Percentiles rank a stretch among this genome's conserved stretches.
These are phyloP conservation scores for Amanita rimosa DNA, from an alignment of 768 basidiomycete species.

Conservation along the genomic window DNA sequence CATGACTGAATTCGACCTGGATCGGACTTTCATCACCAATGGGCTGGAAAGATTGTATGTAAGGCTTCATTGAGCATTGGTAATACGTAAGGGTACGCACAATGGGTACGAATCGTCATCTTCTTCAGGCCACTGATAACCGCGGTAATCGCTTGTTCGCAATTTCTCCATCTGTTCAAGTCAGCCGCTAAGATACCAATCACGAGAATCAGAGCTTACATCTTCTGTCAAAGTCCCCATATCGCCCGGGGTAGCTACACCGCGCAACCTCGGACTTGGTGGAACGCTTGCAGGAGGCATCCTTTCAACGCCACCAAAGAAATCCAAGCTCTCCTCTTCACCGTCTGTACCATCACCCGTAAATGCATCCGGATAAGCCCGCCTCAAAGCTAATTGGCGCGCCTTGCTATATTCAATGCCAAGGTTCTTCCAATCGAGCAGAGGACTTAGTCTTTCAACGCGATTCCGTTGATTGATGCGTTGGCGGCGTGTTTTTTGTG, in stretches of 20 bases:
- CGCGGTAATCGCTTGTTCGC: constrained; percentile 78
- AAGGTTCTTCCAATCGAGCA: constrained; percentile 97
- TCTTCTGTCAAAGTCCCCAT: constrained; percentile 84
- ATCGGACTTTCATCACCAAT: constrained; percentile 82
- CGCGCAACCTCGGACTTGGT: constrained; percentile 78
- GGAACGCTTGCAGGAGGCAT: constrained; percentile 70
- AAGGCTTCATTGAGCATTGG: neutral
- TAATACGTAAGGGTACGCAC: constrained; percentile 32
- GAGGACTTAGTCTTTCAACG: constrained; percentile 85
- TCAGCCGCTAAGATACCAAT: neutral
- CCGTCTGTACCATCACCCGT: constrained; percentile 28
- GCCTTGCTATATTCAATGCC: constrained; percentile 97
- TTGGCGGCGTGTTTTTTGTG: constrained; percentile 81
- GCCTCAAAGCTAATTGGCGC: constrained; percentile 78
- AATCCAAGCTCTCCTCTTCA: constrained; percentile 29
- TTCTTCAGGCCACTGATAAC: constrained; percentile 51
- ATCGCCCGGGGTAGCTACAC: constrained; percentile 88
- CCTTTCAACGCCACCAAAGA: constrained; percentile 55
- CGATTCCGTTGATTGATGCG: constrained; percentile 98
- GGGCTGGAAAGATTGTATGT: constrained; percentile 38
- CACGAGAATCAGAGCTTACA: constrained; percentile 25
- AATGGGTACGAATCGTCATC: constrained; percentile 91
- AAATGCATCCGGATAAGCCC: constrained; percentile 95
- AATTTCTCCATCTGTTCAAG: constrained; percentile 66
- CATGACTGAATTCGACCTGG: constrained; percentile 65